phyloP scores from a whole-genome alignment of 73 alveolate species.

The Paramecium primaurelia region DNA sequence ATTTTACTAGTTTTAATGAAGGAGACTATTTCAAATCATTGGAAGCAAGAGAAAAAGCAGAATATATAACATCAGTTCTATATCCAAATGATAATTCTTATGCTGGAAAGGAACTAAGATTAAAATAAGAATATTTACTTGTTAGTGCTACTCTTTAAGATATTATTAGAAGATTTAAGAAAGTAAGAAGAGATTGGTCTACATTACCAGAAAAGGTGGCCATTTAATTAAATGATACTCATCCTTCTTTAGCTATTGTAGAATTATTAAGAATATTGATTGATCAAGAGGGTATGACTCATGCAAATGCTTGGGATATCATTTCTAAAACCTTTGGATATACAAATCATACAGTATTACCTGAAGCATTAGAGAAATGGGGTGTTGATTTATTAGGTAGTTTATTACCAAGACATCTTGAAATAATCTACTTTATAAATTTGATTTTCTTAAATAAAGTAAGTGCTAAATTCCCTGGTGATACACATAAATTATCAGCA shows the following conservation, averaged over 20 bases:
- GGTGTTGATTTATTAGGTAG: constrained; percentile 73
- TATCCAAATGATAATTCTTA: constrained; percentile 95
- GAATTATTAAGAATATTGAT: constrained; percentile 81
- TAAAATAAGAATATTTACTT: constrained; percentile 94
- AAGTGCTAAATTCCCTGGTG: constrained; percentile 62
- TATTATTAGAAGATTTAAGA: constrained; percentile 65
- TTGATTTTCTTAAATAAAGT: constrained; percentile 79
- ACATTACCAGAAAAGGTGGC: constrained; percentile 62
- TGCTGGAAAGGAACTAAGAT: constrained; percentile 92
- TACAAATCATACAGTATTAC: constrained; percentile 92
- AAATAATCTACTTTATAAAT: constrained; percentile 79
- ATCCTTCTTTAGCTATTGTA: constrained; percentile 84
- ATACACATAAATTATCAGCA: constrained; percentile 37
- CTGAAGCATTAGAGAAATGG: constrained; percentile 95
- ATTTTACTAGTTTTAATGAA: constrained; percentile 73
- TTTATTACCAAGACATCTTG: constrained; percentile 87
- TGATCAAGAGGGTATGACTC: constrained; percentile 81
- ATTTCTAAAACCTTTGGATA: constrained; percentile 72
- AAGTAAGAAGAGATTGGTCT: constrained; percentile 51
- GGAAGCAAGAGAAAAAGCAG: constrained; percentile 92
- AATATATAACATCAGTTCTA: constrained; percentile 96
- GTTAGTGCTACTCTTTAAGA: constrained; percentile 97
- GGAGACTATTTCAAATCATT: constrained; percentile 78
- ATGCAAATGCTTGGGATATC: constrained; percentile 81
- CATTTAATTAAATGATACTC: constrained; percentile 86